Conservation (phyloP, 2,329 filamentous ascomycete species). For the Fusarium chuoi region DNA sequence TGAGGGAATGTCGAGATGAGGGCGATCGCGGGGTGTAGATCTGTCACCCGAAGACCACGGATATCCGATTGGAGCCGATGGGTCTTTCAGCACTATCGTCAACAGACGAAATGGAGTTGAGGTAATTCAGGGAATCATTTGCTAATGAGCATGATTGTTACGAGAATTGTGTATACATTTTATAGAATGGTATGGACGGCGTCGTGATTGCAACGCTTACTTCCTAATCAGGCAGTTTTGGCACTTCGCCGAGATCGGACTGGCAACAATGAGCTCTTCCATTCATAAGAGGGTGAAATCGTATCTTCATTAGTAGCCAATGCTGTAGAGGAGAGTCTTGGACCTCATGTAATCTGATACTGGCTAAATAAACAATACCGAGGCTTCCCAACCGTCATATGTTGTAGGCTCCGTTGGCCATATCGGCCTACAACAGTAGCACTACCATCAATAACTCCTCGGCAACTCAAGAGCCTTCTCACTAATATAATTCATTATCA, state of each 20-base stretch:
- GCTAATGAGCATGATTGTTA: rapidly evolving
- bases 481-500: slow-evolving; percentile 79
- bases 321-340: rapidly evolving
- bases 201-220: neutral
- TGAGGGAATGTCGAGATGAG: neutral
- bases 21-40: slow-evolving; percentile 21
- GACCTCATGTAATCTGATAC: rapidly evolving
- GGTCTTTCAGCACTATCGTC: neutral
- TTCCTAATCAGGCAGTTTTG: neutral
- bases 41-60: slow-evolving; percentile 7
- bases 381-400: neutral
- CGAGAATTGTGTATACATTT: rapidly evolving
- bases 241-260: neutral
- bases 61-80: neutral
- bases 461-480: slow-evolving; percentile 76
- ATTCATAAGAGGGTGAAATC: neutral
- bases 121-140: rapidly evolving
- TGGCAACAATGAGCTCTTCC: neutral
- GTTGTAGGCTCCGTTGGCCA: neutral
- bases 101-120: no score
- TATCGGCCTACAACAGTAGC: neutral
- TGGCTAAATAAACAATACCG: no score
- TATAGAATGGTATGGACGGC: no score
- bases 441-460: slow-evolving; percentile 66
- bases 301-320: rapidly evolving